Evolutionary conservation across 140 eudicot genomes (phyloP), one percentile per base, ranked within the genome.

Genomic region (Ambrosia hybrid): DNA sequence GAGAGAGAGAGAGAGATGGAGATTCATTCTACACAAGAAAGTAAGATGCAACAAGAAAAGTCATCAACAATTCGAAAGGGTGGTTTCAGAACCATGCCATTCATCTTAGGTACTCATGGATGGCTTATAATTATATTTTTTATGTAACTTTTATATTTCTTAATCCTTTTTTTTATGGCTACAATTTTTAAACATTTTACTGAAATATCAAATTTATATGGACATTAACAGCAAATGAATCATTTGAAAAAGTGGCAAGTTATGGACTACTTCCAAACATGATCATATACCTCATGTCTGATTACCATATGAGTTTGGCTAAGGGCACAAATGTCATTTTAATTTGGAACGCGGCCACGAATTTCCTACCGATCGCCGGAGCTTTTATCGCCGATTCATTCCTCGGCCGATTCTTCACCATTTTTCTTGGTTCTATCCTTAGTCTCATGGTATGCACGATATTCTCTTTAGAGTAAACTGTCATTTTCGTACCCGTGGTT

Each of bases 241-340:
- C 96, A 63, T 83, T 93, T 68, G 98, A 93, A 83, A 93, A 84
- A 78, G 94, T 93, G 71, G 98, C 98, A 67, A 90, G 93, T 73
- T 90, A 56, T 73, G 98, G 98, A 9, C 63, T 93, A 45, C 16
- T 66, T 34, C 98, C 98, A 64, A 93, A 90, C 78, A 93, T 93
- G 98, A 88, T 86, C 30, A 2, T 80, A 57, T 93, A 93, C 70
- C 78, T 93, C 70, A 77, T 85, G 67, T 66, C 52, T 38, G 91
- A 85, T 63, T 93, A 93, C 83, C 84, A 85, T 46, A 79, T 84
- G 75, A 79, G 89, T 2, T 37, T 79, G 0, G 78, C 89, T 4
- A 71, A 39, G 63, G 98, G 85, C 3, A 70, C 85, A 34, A 90
- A 79, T 68, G 8, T 87, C 55, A 69, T 90, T 41, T 84, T 78